phyloP scores from a whole-genome alignment of 108 stramenopile species.

The Fragilaria crotonensis region DNA sequence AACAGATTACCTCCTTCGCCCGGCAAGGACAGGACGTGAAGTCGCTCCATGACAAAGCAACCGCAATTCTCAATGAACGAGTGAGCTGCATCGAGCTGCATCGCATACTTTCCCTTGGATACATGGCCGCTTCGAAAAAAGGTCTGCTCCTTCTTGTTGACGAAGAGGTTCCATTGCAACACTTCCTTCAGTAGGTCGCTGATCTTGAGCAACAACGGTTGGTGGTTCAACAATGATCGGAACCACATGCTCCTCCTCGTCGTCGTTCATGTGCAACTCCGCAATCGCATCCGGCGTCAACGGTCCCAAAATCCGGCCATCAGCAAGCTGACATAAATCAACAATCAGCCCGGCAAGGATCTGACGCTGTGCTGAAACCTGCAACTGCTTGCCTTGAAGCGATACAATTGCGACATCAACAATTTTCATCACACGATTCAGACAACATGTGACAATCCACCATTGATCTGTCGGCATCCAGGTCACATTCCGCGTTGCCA shows the following conservation, averaged over 20 bases:
- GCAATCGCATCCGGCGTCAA: not conserved
- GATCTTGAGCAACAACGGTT: too few species aligned
- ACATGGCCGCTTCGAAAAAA: too few species aligned
- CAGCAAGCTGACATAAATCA: not conserved
- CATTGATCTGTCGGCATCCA: not conserved
- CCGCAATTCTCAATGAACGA: too few species aligned
- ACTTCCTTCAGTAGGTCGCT: not conserved
- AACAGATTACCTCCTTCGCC: not conserved
- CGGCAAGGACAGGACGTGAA: too few species aligned
- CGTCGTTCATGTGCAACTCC: not conserved
- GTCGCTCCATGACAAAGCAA: too few species aligned
- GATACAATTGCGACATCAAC: not conserved
- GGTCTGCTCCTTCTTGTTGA: too few species aligned
- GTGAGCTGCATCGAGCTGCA: too few species aligned
- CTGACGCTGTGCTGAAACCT: not conserved
- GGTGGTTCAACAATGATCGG: not conserved
- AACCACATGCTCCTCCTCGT: not conserved
- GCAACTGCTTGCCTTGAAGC: not conserved
- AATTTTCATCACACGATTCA: not conserved
- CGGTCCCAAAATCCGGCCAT: not conserved
- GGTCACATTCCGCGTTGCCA: not conserved
- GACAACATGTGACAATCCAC: not conserved
- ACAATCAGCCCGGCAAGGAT: not conserved
- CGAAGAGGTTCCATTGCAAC: not conserved
- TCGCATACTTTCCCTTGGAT: too few species aligned